Evolutionary conservation across 805 yeast species (phyloP).

Genomic region (Starmerella asiatica): DNA sequence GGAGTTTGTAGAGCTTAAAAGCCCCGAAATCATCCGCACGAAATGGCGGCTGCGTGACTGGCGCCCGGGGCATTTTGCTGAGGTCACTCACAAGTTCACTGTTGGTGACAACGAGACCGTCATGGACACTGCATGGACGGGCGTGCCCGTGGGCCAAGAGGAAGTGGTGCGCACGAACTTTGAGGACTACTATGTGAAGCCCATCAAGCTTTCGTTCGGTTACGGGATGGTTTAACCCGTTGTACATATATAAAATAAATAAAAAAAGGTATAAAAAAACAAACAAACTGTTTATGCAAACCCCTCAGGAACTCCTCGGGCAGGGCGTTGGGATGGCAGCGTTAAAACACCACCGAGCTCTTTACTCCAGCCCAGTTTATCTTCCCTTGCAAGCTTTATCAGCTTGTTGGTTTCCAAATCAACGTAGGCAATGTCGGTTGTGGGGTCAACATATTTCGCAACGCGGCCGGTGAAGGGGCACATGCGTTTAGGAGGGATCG

Average conservation of each 20-base stretch:
- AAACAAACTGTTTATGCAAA: constrained; percentile 30
- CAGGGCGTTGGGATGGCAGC: constrained; percentile 28
- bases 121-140: constrained; percentile 63
- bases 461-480: constrained; percentile 65
- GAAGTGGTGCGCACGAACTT: constrained; percentile 68
- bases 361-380: constrained; percentile 41
- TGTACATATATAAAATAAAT: background rate
- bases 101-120: constrained; percentile 79
- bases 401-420: constrained; percentile 69
- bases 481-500: constrained; percentile 39
- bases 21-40: constrained; percentile 49
- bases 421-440: constrained; percentile 73
- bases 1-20: constrained; percentile 45
- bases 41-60: constrained; percentile 82
- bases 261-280: background rate
- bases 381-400: constrained; percentile 37
- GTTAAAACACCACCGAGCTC: constrained; percentile 34
- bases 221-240: constrained; percentile 43
- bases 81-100: constrained; percentile 48
- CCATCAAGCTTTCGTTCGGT: constrained; percentile 86
- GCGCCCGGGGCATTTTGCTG: constrained; percentile 74
- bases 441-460: constrained; percentile 79
- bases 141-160: constrained; percentile 95
- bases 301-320: constrained; percentile 71
- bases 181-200: constrained; percentile 74